A percentile compares a stretch with the other conserved stretches of the same genome.
Evolutionary conservation across 2,329 filamentous ascomycete species (phyloP).

Genomic region (Ascochyta viciae-villosae): DNA sequence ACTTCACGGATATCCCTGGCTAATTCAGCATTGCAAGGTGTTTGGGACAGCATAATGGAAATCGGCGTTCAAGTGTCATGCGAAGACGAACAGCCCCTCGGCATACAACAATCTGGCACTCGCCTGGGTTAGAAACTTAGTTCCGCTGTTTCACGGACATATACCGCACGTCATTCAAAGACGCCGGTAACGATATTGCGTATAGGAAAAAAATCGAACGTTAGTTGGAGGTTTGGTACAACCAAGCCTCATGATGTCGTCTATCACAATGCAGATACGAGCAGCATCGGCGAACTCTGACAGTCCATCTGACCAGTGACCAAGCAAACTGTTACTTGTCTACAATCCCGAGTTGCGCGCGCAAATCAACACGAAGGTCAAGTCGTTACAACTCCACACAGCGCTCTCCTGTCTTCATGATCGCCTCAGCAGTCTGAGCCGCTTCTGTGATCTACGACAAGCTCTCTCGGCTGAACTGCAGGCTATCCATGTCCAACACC

Average conservation of each 20-base stretch:
- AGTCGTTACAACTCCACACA: neutral
- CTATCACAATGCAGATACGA: slow-evolving; percentile 7
- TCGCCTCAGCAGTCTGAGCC: neutral
- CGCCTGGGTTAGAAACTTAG: neutral
- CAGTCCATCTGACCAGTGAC: neutral
- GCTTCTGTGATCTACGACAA: neutral
- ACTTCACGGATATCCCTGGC: neutral
- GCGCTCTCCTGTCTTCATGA: neutral
- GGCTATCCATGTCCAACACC: slow-evolving; percentile 3
- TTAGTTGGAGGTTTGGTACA: neutral
- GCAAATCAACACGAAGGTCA: neutral
- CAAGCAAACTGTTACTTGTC: neutral
- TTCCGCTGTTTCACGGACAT: neutral
- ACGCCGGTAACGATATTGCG: slow-evolving; percentile 1
- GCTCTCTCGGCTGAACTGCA: neutral
- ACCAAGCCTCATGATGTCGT: neutral
- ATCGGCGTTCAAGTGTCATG: neutral
- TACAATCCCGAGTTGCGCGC: neutral
- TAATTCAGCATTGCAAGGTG: slow-evolving; percentile 12
- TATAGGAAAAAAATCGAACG: slow-evolving; percentile 1
- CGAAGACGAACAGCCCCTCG: neutral
- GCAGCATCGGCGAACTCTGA: neutral
- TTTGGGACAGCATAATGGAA: slow-evolving; percentile 1
- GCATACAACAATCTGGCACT: neutral
- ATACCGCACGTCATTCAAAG: neutral